phyloP scores from a whole-genome alignment of 345 rosid species.

The Carallia pectinifolia region DNA sequence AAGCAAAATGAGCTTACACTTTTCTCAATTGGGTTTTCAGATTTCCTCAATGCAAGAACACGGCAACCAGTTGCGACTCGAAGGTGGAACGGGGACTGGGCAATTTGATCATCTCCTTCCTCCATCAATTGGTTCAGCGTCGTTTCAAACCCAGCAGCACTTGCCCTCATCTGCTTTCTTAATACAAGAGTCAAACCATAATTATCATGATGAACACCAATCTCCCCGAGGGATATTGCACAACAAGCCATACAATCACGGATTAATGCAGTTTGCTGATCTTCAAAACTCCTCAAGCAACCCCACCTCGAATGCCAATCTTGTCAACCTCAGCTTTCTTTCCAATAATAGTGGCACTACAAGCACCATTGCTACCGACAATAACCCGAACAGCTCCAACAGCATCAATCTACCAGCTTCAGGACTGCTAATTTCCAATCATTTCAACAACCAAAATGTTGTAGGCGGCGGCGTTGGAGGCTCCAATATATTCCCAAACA shows the following conservation, averaged over 20 bases:
- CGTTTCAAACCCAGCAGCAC: neutral
- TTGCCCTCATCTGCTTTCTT: conserved; percentile 19
- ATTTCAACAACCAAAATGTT: conserved; percentile 39
- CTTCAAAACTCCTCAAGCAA: conserved; percentile 30
- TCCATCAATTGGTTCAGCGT: conserved; percentile 13
- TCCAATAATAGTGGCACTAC: conserved; percentile 34
- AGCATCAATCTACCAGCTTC: conserved; percentile 27
- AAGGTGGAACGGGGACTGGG: neutral
- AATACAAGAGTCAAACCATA: conserved; percentile 14
- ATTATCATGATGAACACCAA: conserved; percentile 1
- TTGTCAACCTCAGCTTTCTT: conserved; percentile 63
- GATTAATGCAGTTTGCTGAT: conserved; percentile 54
- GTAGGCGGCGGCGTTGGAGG: conserved; percentile 25
- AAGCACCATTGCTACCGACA: conserved; percentile 32
- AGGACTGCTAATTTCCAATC: conserved; percentile 38
- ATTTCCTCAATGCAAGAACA: conserved; percentile 19
- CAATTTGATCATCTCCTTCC: conserved; percentile 25
- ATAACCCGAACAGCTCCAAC: conserved; percentile 30
- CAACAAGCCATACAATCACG: conserved; percentile 38
- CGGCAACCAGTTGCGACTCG: conserved; percentile 12
- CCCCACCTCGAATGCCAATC: conserved; percentile 30
- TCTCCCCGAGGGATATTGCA: conserved; percentile 32
- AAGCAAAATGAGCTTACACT: conserved; percentile 20
- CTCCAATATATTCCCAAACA: conserved; percentile 41
- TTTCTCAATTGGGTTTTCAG: conserved; percentile 21